phyloP scores from a whole-genome alignment of 306 rosid species.

The Dicorynia guianensis region DNA sequence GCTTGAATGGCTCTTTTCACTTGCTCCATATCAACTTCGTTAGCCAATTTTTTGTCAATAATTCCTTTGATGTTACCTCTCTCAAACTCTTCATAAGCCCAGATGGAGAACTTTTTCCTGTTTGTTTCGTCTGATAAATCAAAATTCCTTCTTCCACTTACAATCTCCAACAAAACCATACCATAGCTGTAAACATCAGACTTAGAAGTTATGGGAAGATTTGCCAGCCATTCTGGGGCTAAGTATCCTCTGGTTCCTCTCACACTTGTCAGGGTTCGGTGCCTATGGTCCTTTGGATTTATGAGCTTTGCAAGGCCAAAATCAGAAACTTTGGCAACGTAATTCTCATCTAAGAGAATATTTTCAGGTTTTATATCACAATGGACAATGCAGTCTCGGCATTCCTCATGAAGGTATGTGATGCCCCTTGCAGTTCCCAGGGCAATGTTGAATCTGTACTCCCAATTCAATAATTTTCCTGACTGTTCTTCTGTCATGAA shows the following conservation, averaged over 20 bases:
- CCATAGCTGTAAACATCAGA: conserved; percentile 88
- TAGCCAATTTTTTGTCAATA: conserved; percentile 60
- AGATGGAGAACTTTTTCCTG: conserved; percentile 58
- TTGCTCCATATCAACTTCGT: conserved; percentile 66
- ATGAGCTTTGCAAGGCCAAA: conserved; percentile 86
- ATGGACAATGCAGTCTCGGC: conserved; percentile 86
- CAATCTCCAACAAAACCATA: conserved; percentile 86
- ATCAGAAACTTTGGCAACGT: conserved; percentile 77
- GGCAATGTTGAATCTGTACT: conserved; percentile 65
- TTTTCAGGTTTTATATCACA: conserved; percentile 91
- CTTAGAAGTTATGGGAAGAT: conserved; percentile 75
- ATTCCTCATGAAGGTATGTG: conserved; percentile 89
- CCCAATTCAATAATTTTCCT: conserved; percentile 73
- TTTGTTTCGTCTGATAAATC: conserved; percentile 69
- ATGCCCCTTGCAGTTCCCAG: conserved; percentile 85
- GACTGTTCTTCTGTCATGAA: conserved; percentile 55
- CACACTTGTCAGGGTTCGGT: conserved; percentile 68
- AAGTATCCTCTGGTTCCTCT: conserved; percentile 88
- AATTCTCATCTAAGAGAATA: conserved; percentile 78
- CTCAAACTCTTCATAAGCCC: conserved; percentile 82
- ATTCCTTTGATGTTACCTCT: conserved; percentile 67
- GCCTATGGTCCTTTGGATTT: conserved; percentile 65
- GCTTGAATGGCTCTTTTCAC: conserved; percentile 64
- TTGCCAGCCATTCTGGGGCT: conserved; percentile 90
- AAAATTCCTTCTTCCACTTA: conserved; percentile 84